These are phyloP conservation scores for Heliamphora pulchella DNA, from an alignment of 179 eudicot species.

Conservation along the genomic window DNA sequence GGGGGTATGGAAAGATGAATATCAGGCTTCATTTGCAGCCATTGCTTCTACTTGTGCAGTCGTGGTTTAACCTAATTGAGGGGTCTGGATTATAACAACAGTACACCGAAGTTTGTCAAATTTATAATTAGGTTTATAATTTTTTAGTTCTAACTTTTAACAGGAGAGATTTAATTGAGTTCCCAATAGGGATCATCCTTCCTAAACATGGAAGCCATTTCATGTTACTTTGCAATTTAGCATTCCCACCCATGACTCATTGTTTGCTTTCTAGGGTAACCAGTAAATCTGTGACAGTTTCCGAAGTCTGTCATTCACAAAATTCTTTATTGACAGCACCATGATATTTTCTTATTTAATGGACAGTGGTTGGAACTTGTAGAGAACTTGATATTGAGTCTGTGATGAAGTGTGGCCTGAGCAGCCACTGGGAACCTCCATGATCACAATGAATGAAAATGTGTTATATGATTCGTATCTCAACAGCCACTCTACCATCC, in stretches of 20 bases:
- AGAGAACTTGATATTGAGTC: neutral
- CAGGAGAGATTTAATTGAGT: neutral
- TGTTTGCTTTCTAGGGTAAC: neutral
- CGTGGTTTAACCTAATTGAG: too few species aligned
- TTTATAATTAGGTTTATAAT: too few species aligned
- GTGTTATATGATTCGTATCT: neutral
- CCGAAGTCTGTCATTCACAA: neutral
- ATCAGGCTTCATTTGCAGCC: neutral
- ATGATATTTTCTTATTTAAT: neutral
- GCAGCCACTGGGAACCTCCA: neutral
- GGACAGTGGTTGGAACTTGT: neutral
- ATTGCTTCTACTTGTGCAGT: neutral
- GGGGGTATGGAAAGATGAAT: neutral
- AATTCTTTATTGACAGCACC: neutral
- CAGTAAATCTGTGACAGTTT: neutral
- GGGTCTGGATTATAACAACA: neutral
- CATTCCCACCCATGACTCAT: too few species aligned
- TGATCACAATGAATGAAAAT: neutral
- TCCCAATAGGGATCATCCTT: neutral
- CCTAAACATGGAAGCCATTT: neutral
- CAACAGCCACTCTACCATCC: neutral
- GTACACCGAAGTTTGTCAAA: neutral
- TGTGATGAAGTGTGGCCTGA: neutral
- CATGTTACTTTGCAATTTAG: neutral
- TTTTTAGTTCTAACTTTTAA: neutral